Evolutionary conservation across 192 early-diverging fungal genomes (phyloP).

Genomic region (Dissophora globulifera): DNA sequence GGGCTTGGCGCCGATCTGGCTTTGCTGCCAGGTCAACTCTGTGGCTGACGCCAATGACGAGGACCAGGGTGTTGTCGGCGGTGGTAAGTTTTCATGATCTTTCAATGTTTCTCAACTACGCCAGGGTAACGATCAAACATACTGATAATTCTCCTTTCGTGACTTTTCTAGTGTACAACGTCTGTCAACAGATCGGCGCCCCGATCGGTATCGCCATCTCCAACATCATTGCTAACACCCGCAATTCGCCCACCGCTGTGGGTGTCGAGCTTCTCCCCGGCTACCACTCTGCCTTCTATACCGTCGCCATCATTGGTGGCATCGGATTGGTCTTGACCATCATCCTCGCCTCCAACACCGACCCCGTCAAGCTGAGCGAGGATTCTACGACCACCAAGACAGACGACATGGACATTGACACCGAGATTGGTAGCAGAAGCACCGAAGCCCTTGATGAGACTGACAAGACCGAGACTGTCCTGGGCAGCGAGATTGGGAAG

Average conservation of each 20-base stretch:
- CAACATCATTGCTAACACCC: conserved; percentile 17
- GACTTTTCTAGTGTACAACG: conserved; percentile 1
- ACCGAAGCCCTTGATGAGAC: background rate
- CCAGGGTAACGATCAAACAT: no score
- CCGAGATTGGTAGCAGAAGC: background rate
- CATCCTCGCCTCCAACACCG: conserved; percentile 13
- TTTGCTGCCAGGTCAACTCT: conserved; percentile 13
- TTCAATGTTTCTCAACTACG: no score
- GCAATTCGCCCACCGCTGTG: conserved; percentile 11
- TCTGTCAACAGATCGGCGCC: conserved; percentile 24
- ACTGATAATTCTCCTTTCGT: no score
- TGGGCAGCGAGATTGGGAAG: no score
- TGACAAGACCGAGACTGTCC: no score
- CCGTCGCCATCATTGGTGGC: conserved; percentile 5
- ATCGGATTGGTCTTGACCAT: conserved; percentile 7
- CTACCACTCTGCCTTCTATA: conserved; percentile 27
- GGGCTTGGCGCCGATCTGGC: background rate
- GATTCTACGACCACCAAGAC: no score
- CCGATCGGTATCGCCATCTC: conserved; percentile 24
- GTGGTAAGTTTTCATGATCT: no score
- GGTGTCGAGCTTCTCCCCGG: conserved; percentile 12
- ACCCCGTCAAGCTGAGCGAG: background rate
- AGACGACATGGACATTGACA: background rate
- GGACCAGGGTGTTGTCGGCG: conserved; percentile 22
- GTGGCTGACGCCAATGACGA: conserved; percentile 11